A percentile compares a stretch with the other conserved stretches of the same genome.
These are phyloP conservation scores for Neonothopanus nambi DNA, from an alignment of 1,284 basidiomycete genomes.

Conservation along the genomic window DNA sequence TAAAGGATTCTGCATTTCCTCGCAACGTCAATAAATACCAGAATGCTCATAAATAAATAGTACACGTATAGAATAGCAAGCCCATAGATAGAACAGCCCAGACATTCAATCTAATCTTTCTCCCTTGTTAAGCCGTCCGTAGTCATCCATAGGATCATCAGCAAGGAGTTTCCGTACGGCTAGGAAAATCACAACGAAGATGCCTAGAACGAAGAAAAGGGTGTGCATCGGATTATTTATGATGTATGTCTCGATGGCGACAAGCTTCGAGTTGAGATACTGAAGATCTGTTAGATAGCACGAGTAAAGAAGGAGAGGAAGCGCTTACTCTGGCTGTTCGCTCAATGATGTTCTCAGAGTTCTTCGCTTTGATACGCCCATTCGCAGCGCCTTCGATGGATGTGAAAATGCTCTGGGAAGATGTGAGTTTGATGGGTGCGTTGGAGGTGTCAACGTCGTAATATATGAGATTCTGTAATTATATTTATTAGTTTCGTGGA, in stretches of 20 bases:
- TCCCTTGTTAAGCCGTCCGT: conserved; percentile 1
- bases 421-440: conserved; percentile 53
- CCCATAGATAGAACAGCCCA: too few species aligned
- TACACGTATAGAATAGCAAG: too few species aligned
- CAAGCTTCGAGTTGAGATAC: conserved; percentile 53
- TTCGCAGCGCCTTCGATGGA: conserved; percentile 69
- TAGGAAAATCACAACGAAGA: conserved; percentile 23
- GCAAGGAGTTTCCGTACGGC: conserved; percentile 10
- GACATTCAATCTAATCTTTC: conserved; percentile 4
- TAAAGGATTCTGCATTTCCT: too few species aligned
- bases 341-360: conserved; percentile 73
- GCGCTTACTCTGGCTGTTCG: conserved; percentile 62
- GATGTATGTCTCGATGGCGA: conserved; percentile 45
- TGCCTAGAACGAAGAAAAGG: conserved; percentile 28
- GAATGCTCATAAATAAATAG: too few species aligned
- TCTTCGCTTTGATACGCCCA: conserved; percentile 55
- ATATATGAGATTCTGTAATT: conserved; percentile 62
- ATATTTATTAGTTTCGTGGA: background rate
- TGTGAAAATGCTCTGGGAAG: conserved; percentile 58
- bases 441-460: conserved; percentile 58
- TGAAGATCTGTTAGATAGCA: conserved; percentile 24
- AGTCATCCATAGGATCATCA: conserved; percentile 15
- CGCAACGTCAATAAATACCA: too few species aligned
- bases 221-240: conserved; percentile 38
- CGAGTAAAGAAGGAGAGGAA: background rate